These are phyloP conservation scores for Reticulomyxa filosa DNA, from an alignment of 78 protist species.

Conservation along the genomic window DNA sequence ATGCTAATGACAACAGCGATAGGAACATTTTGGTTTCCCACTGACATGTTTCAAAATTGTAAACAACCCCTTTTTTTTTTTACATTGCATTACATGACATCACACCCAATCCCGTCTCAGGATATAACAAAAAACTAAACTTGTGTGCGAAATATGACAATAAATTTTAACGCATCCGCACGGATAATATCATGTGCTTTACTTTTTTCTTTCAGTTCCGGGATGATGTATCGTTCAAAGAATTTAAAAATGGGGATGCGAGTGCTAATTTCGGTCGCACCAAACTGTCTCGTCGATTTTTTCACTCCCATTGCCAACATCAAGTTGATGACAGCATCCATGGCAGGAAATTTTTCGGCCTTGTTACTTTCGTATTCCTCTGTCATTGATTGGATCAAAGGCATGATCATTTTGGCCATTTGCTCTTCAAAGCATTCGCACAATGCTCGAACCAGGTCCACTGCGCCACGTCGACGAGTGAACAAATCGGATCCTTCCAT, in stretches of 20 bases:
- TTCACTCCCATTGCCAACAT: slow-evolving; percentile 58
- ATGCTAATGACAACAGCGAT: no score
- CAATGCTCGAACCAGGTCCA: slow-evolving; percentile 55
- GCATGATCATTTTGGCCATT: slow-evolving; percentile 6
- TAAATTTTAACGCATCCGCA: slow-evolving; percentile 67
- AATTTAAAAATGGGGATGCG: slow-evolving; percentile 27
- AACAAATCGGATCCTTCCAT: slow-evolving; percentile 69
- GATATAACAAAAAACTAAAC: no score
- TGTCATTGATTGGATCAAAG: slow-evolving; percentile 31
- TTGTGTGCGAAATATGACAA: slow-evolving; percentile 48
- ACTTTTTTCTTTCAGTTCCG: slow-evolving; percentile 2
- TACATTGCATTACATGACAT: no score
- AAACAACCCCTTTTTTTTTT: no score
- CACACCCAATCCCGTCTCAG: no score
- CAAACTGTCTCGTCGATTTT: neutral
- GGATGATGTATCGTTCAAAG: slow-evolving; percentile 15
- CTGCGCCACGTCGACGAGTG: slow-evolving; percentile 61
- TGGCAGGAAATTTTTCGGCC: slow-evolving; percentile 42
- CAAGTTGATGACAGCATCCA: slow-evolving; percentile 69
- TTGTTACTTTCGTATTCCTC: neutral
- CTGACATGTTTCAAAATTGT: no score
- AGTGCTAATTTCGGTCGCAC: slow-evolving; percentile 19
- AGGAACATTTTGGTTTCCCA: no score
- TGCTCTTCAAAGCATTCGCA: slow-evolving; percentile 38
- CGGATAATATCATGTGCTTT: slow-evolving; percentile 20